phyloP scores from a whole-genome alignment of 2,329 filamentous ascomycete genomes.

The Fusarium globosum region DNA sequence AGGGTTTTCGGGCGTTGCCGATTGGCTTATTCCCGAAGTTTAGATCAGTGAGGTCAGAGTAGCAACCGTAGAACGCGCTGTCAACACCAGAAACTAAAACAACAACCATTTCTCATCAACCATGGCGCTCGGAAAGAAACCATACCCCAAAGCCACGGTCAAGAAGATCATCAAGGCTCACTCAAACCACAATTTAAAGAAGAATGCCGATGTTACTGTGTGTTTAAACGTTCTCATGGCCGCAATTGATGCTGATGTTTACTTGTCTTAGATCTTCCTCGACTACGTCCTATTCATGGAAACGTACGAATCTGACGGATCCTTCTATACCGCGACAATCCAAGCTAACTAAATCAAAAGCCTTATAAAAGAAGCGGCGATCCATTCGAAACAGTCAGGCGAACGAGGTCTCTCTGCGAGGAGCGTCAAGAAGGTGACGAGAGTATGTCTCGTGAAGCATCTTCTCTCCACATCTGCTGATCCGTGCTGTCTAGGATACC shows the following conservation, averaged over 20 bases:
- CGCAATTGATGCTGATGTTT: conserved; percentile 40
- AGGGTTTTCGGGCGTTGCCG: conserved; percentile 34
- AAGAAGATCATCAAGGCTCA: conserved; percentile 94
- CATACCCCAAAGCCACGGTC: conserved; percentile 85
- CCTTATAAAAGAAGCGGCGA: conserved; percentile 82
- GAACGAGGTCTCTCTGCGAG: conserved; percentile 80
- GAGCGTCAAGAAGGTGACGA: conserved; percentile 80
- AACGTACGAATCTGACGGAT: conserved; percentile 54
- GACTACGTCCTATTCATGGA: conserved; percentile 87
- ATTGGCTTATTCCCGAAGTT: conserved; percentile 35
- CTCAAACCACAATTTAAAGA: conserved; percentile 81
- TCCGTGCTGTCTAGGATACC: conserved; percentile 61
- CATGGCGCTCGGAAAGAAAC: conserved; percentile 68
- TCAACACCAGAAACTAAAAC: conserved; percentile 36
- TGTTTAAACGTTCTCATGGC: conserved; percentile 42
- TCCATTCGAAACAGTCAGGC: conserved; percentile 78
- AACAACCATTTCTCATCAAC: conserved; percentile 14
- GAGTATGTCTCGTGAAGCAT: conserved; percentile 61
- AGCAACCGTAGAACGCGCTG: conserved; percentile 34
- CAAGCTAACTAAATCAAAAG: conserved; percentile 54
- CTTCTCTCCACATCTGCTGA: conserved; percentile 18
- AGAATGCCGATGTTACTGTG: conserved; percentile 88
- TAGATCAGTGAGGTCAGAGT: conserved; percentile 38
- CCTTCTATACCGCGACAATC: background rate
- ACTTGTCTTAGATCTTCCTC: conserved; percentile 76